Conservation (phyloP, 2,329 filamentous ascomycete genomes). For the Stemphylium vesicarium region DNA sequence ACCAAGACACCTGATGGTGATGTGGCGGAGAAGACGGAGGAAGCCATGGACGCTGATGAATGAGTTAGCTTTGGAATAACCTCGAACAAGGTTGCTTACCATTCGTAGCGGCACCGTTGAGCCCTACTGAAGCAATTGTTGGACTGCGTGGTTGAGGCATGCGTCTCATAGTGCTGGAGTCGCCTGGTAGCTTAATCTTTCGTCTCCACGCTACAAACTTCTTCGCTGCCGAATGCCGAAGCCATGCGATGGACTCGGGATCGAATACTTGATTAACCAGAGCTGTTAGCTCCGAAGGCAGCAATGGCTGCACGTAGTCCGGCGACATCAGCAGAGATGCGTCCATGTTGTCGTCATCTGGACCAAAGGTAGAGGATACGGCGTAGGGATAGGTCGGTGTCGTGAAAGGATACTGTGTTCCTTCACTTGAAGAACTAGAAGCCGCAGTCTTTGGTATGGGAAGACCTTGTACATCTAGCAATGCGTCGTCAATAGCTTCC, state of each 20-base stretch:
- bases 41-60: conserved; percentile 39
- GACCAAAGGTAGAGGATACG: conserved; percentile 74
- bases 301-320: conserved; percentile 82
- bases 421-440: conserved; percentile 14
- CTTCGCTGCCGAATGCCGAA: conserved; percentile 81
- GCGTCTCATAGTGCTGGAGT: conserved; percentile 38
- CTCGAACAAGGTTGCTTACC: conserved; percentile 19
- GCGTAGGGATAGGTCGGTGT: conserved; percentile 66
- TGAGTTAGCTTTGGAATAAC: conserved; percentile 18
- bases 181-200: conserved; percentile 44
- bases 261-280: conserved; percentile 80
- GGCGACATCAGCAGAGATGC: conserved; percentile 92
- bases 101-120: conserved; percentile 33
- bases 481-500: conserved; percentile 45
- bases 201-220: conserved; percentile 78
- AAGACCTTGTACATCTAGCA: conserved; percentile 43
- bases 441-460: conserved; percentile 18
- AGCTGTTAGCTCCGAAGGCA: conserved; percentile 72
- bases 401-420: conserved; percentile 36
- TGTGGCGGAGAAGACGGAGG: conserved; percentile 44
- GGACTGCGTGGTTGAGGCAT: conserved; percentile 33
- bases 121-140: conserved; percentile 39
- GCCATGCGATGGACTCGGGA: conserved; percentile 76
- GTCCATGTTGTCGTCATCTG: conserved; percentile 85
- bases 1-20: conserved; percentile 50